phyloP scores from a whole-genome alignment of 2,329 filamentous ascomycete genomes.

The Neonectria hederae region DNA sequence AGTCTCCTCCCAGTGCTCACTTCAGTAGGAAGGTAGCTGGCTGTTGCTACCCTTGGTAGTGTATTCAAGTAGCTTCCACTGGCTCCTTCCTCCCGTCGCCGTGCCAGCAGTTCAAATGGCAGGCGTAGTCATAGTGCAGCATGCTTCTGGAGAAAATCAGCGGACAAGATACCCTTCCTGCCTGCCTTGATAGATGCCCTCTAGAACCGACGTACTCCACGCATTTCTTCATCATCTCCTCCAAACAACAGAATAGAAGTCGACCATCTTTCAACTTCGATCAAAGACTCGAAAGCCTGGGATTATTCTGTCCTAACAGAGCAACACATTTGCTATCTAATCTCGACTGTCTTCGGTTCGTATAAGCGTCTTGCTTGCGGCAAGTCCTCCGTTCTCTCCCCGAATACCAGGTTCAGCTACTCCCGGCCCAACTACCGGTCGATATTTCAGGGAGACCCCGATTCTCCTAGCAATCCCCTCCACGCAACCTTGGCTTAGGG shows the following conservation, averaged over 20 bases:
- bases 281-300: not conserved
- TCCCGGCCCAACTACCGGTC: constrained; percentile 19
- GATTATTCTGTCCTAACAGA: not conserved
- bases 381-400: not conserved
- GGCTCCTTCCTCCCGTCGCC: not conserved
- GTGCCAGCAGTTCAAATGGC: not conserved
- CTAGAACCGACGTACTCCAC: not conserved
- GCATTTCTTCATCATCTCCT: not conserved
- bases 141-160: not conserved
- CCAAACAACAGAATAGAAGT: too few species aligned
- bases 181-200: not conserved
- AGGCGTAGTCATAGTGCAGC: not conserved
- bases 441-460: not conserved
- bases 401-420: not conserved
- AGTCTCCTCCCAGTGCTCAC: too few species aligned
- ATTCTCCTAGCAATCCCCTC: not conserved
- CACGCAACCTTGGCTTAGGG: not conserved
- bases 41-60: too few species aligned
- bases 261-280: not conserved
- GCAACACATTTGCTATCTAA: not conserved
- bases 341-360: not conserved
- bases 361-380: not conserved
- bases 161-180: not conserved
- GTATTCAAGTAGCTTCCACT: not conserved
- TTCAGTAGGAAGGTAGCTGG: too few species aligned